phyloP scores from a whole-genome alignment of 176 grass and related monocot genomes.

The Luzula sylvatica region DNA sequence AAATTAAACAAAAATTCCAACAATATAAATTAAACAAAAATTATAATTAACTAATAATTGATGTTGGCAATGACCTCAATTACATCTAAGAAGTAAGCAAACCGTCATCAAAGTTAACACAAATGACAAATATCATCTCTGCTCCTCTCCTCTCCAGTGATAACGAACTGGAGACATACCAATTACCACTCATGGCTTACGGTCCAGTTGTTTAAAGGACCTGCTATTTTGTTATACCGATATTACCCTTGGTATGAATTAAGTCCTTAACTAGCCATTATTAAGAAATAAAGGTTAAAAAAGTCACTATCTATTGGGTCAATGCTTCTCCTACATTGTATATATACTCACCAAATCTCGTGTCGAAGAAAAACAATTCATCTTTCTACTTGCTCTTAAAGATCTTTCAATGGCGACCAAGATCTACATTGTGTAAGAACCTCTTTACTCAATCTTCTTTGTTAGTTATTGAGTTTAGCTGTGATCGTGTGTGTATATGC shows the following conservation, averaged over 20 bases:
- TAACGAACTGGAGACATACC: no score
- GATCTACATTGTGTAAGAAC: constrained; percentile 81
- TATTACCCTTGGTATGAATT: neutral
- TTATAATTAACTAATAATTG: no score
- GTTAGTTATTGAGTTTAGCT: neutral
- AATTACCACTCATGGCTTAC: no score
- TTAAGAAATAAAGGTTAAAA: neutral
- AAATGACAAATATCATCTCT: no score
- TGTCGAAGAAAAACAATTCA: constrained; percentile 1
- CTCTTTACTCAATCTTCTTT: neutral
- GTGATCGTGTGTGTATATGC: neutral
- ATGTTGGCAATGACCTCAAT: no score
- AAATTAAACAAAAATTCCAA: no score
- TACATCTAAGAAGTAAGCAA: no score
- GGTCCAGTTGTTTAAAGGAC: no score
- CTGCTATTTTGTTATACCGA: neutral
- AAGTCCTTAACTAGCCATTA: neutral
- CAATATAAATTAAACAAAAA: no score
- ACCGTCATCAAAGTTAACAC: no score
- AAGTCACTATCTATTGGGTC: neutral
- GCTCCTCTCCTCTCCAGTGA: no score
- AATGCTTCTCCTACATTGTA: constrained; percentile 4
- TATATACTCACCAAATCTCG: constrained; percentile 20
- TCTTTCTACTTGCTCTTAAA: constrained; percentile 5
- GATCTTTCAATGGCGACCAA: constrained; percentile 59